A percentile compares a stretch with the other conserved stretches of the same genome.
phyloP scores from a whole-genome alignment of 495 filamentous ascomycete species.

The Penicillium bialowiezense region DNA sequence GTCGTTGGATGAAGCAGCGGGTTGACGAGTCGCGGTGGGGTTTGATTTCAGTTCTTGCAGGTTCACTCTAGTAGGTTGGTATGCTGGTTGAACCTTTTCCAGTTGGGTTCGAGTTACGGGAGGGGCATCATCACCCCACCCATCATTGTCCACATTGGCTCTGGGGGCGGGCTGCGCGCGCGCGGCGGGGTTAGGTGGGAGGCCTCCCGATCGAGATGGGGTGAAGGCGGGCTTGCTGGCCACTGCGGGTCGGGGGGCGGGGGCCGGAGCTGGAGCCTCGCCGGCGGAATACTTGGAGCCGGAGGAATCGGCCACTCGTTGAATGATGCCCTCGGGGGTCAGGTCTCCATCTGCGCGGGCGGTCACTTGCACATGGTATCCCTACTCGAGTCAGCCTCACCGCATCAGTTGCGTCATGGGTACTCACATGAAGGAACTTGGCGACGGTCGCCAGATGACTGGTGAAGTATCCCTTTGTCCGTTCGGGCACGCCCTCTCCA shows the following conservation, averaged over 20 bases:
- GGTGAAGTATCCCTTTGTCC: constrained; percentile 97
- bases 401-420: neutral
- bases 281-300: constrained; percentile 87
- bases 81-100: constrained; percentile 91
- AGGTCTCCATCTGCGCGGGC: constrained; percentile 88
- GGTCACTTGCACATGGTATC: constrained; percentile 96
- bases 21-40: constrained; percentile 48
- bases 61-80: constrained; percentile 91
- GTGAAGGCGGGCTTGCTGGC: constrained; percentile 88
- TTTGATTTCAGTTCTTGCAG: constrained; percentile 71
- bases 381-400: constrained; percentile 43
- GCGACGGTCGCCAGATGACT: constrained; percentile 86
- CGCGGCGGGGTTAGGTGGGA: constrained; percentile 57
- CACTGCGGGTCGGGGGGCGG: constrained; percentile 63
- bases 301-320: constrained; percentile 94
- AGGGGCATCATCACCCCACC: constrained; percentile 95
- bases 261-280: constrained; percentile 41
- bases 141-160: constrained; percentile 65
- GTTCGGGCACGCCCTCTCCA: constrained; percentile 95
- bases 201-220: constrained; percentile 67
- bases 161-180: constrained; percentile 43
- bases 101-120: constrained; percentile 79
- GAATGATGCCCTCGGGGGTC: constrained; percentile 79
- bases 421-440: constrained; percentile 75
- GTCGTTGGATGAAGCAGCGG: constrained; percentile 30